Base-by-base conservation (phyloP, 2,329 filamentous ascomycete species). In the Ophiosphaerella korrae region DNA sequence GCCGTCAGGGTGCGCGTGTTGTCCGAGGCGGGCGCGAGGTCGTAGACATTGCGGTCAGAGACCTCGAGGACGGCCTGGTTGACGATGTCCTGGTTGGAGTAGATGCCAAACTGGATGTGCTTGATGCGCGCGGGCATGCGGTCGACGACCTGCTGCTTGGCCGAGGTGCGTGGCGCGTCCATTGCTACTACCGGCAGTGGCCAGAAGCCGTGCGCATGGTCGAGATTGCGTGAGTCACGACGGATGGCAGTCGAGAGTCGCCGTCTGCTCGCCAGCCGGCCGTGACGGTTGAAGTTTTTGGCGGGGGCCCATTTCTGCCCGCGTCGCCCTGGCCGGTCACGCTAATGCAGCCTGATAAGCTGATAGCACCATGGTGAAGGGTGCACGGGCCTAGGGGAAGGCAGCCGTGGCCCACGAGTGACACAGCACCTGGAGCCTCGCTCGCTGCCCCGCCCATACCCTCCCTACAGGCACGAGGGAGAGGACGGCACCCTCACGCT, bases 41-140 rank as follows among this genome's bases (percentile, higher is more conserved):
- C 92, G 80, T 96, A 99, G 55, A 97, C 86, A 73, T 92, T 87
- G 66, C 92, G 86, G 73, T 97, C 90, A n/a, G 90, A 95, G 50
- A 99, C 88, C 75, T 97, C 92, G 60, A 97, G 84, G 50, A 97
- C 92, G 57, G 89, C 92, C 76, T 99, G 94, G 70, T 93, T 95
- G 63, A 96, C 89, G 62, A 97, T 96, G 69, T 97, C 91, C 71
- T 96, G 89, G 66, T 90, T 92, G 23, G 92, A 96, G 68, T 96
- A 85, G 56, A 97, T 90, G 68, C 93, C 93, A 75, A 97, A 97
- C 71, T 96, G 92, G 73, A 97, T 84, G 70, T 92, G 88, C 73
- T 88, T 92, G 79, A 97, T 95, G 68, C 90, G 88, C 80, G 96
- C 96, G 31, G 93, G 93, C 49, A 90, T 82, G 71, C 87, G 87